Base-by-base conservation (phyloP, 1,284 basidiomycete genomes). In the Mycena citricolor region DNA sequence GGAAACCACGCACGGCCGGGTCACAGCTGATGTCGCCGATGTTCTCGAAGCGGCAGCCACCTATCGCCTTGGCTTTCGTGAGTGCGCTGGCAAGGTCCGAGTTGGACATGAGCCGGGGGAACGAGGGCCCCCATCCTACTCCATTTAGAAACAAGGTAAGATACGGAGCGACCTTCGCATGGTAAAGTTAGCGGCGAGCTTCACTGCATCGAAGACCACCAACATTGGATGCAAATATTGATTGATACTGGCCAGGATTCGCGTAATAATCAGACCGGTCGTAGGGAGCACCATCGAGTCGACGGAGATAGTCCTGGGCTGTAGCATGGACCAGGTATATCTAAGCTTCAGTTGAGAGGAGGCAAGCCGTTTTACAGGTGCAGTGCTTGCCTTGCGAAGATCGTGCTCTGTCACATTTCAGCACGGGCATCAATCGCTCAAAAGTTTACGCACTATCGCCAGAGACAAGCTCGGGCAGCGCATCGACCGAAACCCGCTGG, bases 1-100 rank as follows among this genome's bases (percentile, higher is more conserved):
- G 4, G 28, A 8, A 11, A 26, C 19, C 16, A 14, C 12, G 58
- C 42, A 86, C 88, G 60, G 80, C 76, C 13, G 92, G 72, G 60
- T 95, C 91, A 57, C 91, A 94, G 47, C 81, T 90, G 26, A 95
- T 85, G 58, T 95, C 92, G 5, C 88, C 88, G 17, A 94, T 76
- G 41, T 82, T 86, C 10, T 72, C 71, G 54, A 84, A 82, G 10
- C 86, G 69, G 4, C 72, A 74, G 8, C 65, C 72, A n/a, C 77
- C 73, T 20, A 80, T 58, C 32, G 70, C 57, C 36, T 66, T 65
- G 1, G 81, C 79, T 2, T 62, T 66, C 26, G 67, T 54, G 2
- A 89, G 68, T 0, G 83, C 81, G 24, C 61, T 59, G 0, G 63
- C 61, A 7, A 93, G 70, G 52, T 89, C 79, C 0, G 71, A 68